Evolutionary conservation across 1,284 basidiomycete species (phyloP).

Genomic region (Rhodotorula sp.): DNA sequence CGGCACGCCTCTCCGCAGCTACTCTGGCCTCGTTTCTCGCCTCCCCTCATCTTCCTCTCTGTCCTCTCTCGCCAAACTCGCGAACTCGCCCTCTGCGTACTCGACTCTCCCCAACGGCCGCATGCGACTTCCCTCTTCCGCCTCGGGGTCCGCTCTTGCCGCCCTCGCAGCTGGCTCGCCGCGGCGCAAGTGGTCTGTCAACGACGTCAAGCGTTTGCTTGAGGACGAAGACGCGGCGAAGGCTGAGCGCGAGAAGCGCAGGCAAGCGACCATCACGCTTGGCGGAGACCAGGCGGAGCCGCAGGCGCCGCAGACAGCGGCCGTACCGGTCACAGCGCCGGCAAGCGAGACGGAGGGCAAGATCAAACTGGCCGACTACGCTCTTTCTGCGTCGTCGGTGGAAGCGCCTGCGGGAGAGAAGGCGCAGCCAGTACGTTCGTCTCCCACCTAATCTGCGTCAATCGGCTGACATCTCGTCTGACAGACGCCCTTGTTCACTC

Average conservation of each 20-base stretch:
- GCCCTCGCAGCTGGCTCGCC: not conserved
- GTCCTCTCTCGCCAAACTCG: constrained; percentile 4
- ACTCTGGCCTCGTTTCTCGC: constrained; percentile 12
- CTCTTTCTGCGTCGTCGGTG: not conserved
- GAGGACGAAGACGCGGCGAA: constrained; percentile 26
- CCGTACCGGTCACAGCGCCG: not conserved
- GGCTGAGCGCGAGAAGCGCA: constrained; percentile 20
- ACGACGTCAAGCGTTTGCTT: constrained; percentile 15
- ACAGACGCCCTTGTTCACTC: not conserved
- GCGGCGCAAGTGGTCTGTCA: constrained; percentile 18
- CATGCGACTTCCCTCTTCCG: constrained; percentile 12
- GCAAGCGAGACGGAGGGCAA: constrained; percentile 9
- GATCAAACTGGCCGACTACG: constrained; percentile 29
- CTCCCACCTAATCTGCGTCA: not conserved
- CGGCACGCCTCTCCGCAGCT: constrained; percentile 32
- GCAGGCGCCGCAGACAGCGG: not conserved
- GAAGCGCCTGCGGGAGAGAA: not conserved
- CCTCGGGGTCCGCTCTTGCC: not conserved
- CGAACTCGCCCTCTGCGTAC: constrained; percentile 8
- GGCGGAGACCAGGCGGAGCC: constrained; percentile 21
- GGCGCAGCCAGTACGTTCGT: not conserved
- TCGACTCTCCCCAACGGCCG: constrained; percentile 24
- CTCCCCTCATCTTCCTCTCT: constrained; percentile 6
- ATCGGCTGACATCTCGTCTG: not conserved
- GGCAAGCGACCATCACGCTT: constrained; percentile 24